Evolutionary conservation across 768 basidiomycete species (phyloP), one percentile per base, ranked within the genome.

Genomic region (Ephemerocybe angulata): DNA sequence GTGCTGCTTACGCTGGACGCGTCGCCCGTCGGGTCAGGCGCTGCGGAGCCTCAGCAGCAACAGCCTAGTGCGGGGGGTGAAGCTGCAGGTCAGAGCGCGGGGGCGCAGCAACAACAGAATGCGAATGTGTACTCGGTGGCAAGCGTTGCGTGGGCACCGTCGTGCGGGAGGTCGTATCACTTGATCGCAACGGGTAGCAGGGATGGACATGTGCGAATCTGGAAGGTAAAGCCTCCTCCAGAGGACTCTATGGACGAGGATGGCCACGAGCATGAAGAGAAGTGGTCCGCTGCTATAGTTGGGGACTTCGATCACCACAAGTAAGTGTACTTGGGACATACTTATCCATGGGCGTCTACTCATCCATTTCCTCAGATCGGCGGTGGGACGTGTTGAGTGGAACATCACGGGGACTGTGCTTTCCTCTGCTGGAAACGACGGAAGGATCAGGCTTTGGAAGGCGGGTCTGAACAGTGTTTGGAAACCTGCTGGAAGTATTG

Each of bases 141-240:
- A 0, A 86, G 87, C 28, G 82, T 98, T 31, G 77, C 93, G 15
- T 99, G 95, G 95, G 93, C 96, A 0, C 91, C 97, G 0, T 88
- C 88, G 0, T 96, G 93, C 56, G 97, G 96, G 5, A 80, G 97
- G 25, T 90, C 90, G 1, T 96, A 93, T 69, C 96, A 98, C 64
- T 87, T 98, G 35, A 80, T 98, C 56, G 97, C 96, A 1, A 91
- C 93, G 0, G 97, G 94, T 15, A 77, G 84, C 28, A 78, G 93
- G 28, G 94, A 97, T 66, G 93, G 94, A 1, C 80, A 82, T 42
- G 93, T 98, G 12, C 73, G 93, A 58, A 90, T 99, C 58, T 98
- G 94, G 94, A 84, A 85, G 58, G 74, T 97, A 27, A 80, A 78
- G 58, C 88, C 90, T 10, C 76, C 72, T 0, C 76, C 78, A 41